Evolutionary conservation across 2,329 filamentous ascomycete genomes (phyloP), one percentile per base, ranked within the genome.

Genomic region (Pseudogymnoascus sp.): DNA sequence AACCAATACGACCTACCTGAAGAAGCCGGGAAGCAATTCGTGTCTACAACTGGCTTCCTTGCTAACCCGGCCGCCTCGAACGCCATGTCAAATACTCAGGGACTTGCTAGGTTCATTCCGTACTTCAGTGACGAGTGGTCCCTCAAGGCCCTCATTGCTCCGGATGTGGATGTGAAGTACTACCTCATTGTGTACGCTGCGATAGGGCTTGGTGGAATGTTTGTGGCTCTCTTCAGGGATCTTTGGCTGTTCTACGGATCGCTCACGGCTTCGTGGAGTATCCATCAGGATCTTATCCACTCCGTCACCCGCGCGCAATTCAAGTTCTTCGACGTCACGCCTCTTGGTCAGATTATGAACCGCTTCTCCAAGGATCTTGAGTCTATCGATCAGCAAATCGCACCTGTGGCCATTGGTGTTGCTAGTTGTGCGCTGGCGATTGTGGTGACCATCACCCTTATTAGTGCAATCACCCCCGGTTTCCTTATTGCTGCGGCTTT

Each of bases 311-410:
- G 93, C 68, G 95, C 95, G 31, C 93, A 92, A 73, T 97, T 99
- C 81, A 92, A 90, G 73, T 99, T 99, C 78, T 99, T 99, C 72
- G 95, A 99, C 72, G 89, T 93, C 1, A 99, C 95, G 0, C 95
- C 95, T 2, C 83, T 97, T 0, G 95, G 95, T 11, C 93, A 97
- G 76, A 82, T 99, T 71, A 97, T 97, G 88, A 99, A 99, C 76
- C 86, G 95, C 18, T 99, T 99, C 78, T 97, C 93, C 74, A 97
- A 97, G 76, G 95, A 99, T 74, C 84, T 99, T 12, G 93, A 99
- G 74, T 87, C 92, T 10, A 83, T 99, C 18, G 95, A 99, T 69
- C 95, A 99, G 74, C 95, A 99, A 75, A 90, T 99, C 64, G 93
- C 95, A 0, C 91, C 93, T 2, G 87, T 96, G 42, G 93, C 95